Evolutionary conservation across 2,329 filamentous ascomycete genomes (phyloP).

Genomic region (Sordariomycetes sp.): DNA sequence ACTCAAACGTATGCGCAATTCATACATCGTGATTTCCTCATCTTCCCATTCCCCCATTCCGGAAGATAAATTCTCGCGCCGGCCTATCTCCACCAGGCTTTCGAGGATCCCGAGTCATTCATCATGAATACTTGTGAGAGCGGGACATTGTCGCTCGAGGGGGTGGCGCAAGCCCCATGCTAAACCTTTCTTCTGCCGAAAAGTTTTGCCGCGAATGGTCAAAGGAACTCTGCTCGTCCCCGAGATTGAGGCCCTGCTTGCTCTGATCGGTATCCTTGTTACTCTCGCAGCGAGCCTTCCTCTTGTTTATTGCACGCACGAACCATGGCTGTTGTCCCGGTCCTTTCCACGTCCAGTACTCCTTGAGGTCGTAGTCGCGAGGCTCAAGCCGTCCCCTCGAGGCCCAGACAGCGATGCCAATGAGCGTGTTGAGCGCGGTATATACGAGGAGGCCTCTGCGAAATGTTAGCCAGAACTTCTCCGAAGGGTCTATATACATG

Average conservation of each 20-base stretch:
- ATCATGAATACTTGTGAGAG: neutral
- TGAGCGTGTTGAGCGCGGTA: conserved; percentile 31
- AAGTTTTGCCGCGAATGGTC: conserved; percentile 6
- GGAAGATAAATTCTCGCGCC: neutral
- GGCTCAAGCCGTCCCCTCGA: conserved; percentile 30
- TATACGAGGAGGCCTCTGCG: conserved; percentile 39
- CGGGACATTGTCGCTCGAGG: conserved; percentile 5
- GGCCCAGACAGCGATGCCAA: conserved; percentile 28
- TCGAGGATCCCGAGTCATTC: neutral
- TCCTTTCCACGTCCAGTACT: conserved; percentile 41
- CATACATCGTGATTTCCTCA: neutral
- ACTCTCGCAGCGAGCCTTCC: conserved; percentile 4
- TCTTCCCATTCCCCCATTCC: neutral
- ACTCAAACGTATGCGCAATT: neutral
- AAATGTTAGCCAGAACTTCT: conserved; percentile 1
- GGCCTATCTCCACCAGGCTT: neutral
- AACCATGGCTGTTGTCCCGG: conserved; percentile 33
- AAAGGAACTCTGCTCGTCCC: conserved; percentile 6
- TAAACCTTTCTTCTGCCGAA: conserved; percentile 6
- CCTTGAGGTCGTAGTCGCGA: conserved; percentile 38
- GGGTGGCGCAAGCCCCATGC: conserved; percentile 5
- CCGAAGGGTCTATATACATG: neutral
- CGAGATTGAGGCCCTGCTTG: conserved; percentile 8
- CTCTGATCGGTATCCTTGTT: conserved; percentile 2
- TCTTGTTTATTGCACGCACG: conserved; percentile 19